Conservation (phyloP, 768 basidiomycete genomes). For the Pleurotus salmoneostramineus region DNA sequence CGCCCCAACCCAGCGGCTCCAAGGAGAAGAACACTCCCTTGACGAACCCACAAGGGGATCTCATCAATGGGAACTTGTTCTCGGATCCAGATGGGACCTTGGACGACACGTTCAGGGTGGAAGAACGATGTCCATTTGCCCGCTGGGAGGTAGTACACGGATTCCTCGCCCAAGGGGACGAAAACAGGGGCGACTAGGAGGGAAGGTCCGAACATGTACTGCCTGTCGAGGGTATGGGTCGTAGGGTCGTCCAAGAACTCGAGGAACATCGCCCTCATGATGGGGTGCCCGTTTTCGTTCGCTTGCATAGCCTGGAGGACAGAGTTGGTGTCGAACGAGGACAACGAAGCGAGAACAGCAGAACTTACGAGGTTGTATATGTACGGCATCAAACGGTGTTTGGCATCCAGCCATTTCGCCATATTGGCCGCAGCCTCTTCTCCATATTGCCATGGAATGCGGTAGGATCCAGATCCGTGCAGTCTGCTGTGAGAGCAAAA, state of each 20-base stretch:
- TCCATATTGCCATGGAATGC: constrained; percentile 76
- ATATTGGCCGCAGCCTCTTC: constrained; percentile 64
- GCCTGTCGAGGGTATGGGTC: constrained; percentile 56
- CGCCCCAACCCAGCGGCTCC: constrained; percentile 46
- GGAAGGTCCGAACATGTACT: constrained; percentile 53
- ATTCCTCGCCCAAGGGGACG: constrained; percentile 47
- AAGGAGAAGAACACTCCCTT: constrained; percentile 53
- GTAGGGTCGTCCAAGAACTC: constrained; percentile 59
- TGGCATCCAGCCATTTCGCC: constrained; percentile 57
- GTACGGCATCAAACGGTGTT: constrained; percentile 75
- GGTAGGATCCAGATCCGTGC: constrained; percentile 70
- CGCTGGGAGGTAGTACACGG: constrained; percentile 57
- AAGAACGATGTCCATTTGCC: constrained; percentile 62
- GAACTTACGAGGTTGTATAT: constrained; percentile 49
- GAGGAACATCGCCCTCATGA: constrained; percentile 64
- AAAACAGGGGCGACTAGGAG: constrained; percentile 64
- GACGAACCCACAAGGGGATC: constrained; percentile 65
- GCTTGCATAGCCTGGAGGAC: constrained; percentile 47
- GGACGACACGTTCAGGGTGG: constrained; percentile 45
- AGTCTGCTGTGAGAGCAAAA: constrained; percentile 76
- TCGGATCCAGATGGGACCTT: constrained; percentile 61
- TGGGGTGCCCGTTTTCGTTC: constrained; percentile 46
- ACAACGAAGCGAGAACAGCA: not conserved
- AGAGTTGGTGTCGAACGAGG: not conserved
- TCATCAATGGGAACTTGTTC: constrained; percentile 60